Conservation (phyloP, 495 filamentous ascomycete genomes). For the Neurospora intermedia region DNA sequence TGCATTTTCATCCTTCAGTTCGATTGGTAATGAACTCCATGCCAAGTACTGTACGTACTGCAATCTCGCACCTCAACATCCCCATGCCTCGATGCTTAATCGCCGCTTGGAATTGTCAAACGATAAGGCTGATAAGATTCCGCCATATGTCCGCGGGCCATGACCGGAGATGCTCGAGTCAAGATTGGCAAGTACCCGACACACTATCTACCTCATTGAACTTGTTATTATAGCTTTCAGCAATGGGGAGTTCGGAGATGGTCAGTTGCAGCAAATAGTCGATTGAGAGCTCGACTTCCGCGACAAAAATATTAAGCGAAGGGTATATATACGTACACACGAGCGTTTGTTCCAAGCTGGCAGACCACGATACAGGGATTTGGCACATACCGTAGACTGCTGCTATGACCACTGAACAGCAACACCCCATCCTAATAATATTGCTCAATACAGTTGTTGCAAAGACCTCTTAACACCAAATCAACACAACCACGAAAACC, state of each 20-base stretch:
- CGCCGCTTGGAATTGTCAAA: neutral
- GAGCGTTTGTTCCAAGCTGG: neutral
- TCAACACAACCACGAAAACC: neutral
- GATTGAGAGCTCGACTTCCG: neutral
- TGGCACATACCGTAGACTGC: neutral
- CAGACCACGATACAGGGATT: neutral
- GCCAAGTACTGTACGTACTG: neutral
- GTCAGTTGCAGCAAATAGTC: neutral
- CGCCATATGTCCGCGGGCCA: slow-evolving; percentile 13
- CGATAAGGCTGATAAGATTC: neutral
- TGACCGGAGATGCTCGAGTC: slow-evolving; percentile 9
- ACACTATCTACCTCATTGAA: neutral
- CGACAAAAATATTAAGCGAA: neutral
- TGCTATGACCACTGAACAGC: neutral
- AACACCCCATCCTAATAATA: neutral
- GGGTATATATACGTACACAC: neutral
- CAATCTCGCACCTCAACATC: neutral
- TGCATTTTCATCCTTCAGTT: neutral
- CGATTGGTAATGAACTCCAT: neutral
- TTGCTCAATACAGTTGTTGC: neutral
- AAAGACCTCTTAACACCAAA: neutral
- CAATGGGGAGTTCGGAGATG: neutral
- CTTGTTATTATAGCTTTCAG: neutral
- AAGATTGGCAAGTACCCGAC: neutral
- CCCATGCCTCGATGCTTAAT: neutral